A percentile compares a stretch with the other conserved stretches of the same genome.
phyloP scores from a whole-genome alignment of 352 stramenopile genomes.

The Stramenopiles sp. region DNA sequence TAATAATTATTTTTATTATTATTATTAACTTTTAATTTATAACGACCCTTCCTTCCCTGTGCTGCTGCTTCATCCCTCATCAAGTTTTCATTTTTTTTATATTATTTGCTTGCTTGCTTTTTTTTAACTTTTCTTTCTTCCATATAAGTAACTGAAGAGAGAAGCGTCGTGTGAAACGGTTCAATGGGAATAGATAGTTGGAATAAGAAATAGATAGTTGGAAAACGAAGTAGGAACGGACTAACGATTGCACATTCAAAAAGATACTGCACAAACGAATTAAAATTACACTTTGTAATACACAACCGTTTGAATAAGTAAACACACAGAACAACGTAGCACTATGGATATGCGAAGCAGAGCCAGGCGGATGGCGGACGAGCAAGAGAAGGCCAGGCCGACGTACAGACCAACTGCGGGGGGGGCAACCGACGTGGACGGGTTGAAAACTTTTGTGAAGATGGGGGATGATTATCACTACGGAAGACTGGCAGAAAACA shows the following conservation, averaged over 20 bases:
- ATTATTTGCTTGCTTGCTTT: background rate
- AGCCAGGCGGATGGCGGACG: background rate
- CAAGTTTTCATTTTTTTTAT: background rate
- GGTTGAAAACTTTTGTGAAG: background rate
- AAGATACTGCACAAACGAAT: no score
- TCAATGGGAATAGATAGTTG: no score
- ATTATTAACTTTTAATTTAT: constrained; percentile 9
- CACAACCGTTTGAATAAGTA: no score
- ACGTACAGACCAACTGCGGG: background rate
- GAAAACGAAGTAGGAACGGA: no score
- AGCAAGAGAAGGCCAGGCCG: background rate
- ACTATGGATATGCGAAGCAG: background rate
- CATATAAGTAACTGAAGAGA: no score
- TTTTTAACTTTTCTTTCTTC: constrained; percentile 8
- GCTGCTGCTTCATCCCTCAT: background rate
- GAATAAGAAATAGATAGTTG: no score
- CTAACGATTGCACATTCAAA: no score
- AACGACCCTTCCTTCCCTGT: background rate
- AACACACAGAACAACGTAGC: no score
- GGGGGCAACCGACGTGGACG: background rate
- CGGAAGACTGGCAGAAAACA: background rate
- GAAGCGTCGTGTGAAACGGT: no score
- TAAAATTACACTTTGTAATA: no score
- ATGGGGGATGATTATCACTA: background rate
- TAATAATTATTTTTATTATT: background rate